Percentiles rank a stretch among this genome's conserved stretches.
Evolutionary conservation across 2,329 filamentous ascomycete genomes (phyloP).

Genomic region (Fusarium decemcellulare): DNA sequence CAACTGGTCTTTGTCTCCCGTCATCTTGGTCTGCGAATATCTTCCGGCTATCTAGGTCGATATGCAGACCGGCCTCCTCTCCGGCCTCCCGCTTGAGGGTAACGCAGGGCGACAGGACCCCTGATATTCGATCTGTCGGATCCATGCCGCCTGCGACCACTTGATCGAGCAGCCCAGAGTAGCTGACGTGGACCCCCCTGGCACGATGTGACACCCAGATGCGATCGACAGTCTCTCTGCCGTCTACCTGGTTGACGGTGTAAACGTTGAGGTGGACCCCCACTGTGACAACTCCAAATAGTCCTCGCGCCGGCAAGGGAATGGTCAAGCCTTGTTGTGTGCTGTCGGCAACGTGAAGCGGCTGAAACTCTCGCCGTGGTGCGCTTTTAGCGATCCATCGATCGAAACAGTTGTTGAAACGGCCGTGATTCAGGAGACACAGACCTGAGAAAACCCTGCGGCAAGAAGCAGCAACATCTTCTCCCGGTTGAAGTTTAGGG

Average conservation of each 20-base stretch:
- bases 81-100: conserved; percentile 52
- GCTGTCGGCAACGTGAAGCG: conserved; percentile 45
- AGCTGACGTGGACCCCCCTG: conserved; percentile 44
- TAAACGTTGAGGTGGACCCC: conserved; percentile 57
- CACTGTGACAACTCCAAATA: conserved; percentile 54
- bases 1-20: conserved; percentile 29
- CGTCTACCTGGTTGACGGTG: conserved; percentile 43
- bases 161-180: conserved; percentile 54
- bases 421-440: conserved; percentile 45
- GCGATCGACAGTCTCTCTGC: conserved; percentile 40
- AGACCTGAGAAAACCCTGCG: conserved; percentile 37
- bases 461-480: conserved; percentile 22
- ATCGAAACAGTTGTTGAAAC: conserved; percentile 44
- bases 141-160: conserved; percentile 55
- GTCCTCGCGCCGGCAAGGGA: conserved; percentile 51
- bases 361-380: conserved; percentile 45
- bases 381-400: conserved; percentile 44
- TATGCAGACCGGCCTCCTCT: conserved; percentile 51
- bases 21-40: conserved; percentile 21
- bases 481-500: conserved; percentile 37
- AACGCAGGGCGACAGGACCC: conserved; percentile 37
- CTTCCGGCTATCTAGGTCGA: conserved; percentile 41
- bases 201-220: conserved; percentile 55
- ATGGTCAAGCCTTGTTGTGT: conserved; percentile 45
- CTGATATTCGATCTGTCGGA: conserved; percentile 43